Evolutionary conservation across 192 early-diverging fungal genomes (phyloP).

Genomic region (Bifiguratus adelaidae): DNA sequence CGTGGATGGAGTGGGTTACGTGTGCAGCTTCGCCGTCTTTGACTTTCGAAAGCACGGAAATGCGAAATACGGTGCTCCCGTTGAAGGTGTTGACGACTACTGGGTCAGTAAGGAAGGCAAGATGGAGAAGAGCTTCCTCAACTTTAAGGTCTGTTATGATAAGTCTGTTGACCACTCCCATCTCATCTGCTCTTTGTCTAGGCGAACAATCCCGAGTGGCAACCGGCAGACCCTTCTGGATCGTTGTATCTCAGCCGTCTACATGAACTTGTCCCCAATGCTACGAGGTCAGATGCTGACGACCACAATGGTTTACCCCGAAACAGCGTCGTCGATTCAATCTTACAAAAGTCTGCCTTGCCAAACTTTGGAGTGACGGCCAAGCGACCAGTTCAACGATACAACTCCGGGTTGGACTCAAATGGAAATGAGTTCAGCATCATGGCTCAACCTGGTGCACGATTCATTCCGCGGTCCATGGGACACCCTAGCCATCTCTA

Average conservation of each 20-base stretch:
- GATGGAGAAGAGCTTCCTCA: conserved; percentile 96
- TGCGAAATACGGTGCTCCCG: conserved; percentile 72
- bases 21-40: conserved; percentile 95
- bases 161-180: not conserved
- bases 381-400: too few relatives aligned
- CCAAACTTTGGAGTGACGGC: not conserved
- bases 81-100: conserved; percentile 35
- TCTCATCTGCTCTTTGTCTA: conserved; percentile 3
- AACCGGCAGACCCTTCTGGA: conserved; percentile 66
- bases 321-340: conserved; percentile 9
- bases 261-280: conserved; percentile 18
- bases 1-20: conserved; percentile 82
- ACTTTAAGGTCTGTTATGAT: conserved; percentile 65
- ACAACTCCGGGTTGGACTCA: too few relatives aligned
- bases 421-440: too few relatives aligned
- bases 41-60: conserved; percentile 91
- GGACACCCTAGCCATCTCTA: too few relatives aligned
- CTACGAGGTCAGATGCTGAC: conserved; percentile 2
- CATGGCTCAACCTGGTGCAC: not conserved
- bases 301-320: conserved; percentile 4
- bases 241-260: conserved; percentile 71
- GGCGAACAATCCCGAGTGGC: conserved; percentile 90
- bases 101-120: conserved; percentile 81
- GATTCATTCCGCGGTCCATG: too few relatives aligned
- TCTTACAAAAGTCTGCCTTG: not conserved